Evolutionary conservation across 352 stramenopile species (phyloP), one percentile per base, ranked within the genome.

Genomic region (Pythium brassicae): DNA sequence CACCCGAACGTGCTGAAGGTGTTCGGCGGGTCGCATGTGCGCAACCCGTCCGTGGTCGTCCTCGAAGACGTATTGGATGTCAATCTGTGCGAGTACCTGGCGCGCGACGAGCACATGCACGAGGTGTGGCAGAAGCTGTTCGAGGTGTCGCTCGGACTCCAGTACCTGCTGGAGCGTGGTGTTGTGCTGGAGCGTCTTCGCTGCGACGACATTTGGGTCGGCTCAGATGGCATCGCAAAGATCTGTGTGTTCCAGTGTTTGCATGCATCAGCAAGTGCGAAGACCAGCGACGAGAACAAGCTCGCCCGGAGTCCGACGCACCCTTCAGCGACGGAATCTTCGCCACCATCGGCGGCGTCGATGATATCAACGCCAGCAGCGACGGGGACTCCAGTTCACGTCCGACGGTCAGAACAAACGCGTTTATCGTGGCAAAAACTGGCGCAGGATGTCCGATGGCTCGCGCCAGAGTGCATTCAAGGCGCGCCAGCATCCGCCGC

Each of bases 111-210:
- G 6, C 37, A 54, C 19, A 23, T 48, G 12, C 10, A 25, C 5
- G 4, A 47, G 32, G n/a, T 57, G 2, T 52, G 40, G 44, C 15
- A 54, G 9, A 55, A 37, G 22, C 15, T 68, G n/a, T 40, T 42
- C 25, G 62, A 64, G 26, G 53, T 23, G 2, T 26, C 45, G 5
- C 40, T 53, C 19, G 82, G 75, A 6, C 55, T 92, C 6, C 17
- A 53, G 26, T 86, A 80, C 52, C 49, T 63, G 6, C 19, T 35
- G 9, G 32, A 59, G 6, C 50, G 23, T 20, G 40, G 29, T 0
- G 14, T 63, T 2, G 10, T 54, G 4, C 3, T 44, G 32, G 11
- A 44, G 6, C 5, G 3, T 6, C 43, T 59, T 19, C 25, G 32
- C 2, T 61, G 46, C 37, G 46, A 35, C 29, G 29, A 35, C 29